These are phyloP conservation scores for Tetracladium maxilliforme DNA, from an alignment of 2,329 filamentous ascomycete species.

Conservation along the genomic window DNA sequence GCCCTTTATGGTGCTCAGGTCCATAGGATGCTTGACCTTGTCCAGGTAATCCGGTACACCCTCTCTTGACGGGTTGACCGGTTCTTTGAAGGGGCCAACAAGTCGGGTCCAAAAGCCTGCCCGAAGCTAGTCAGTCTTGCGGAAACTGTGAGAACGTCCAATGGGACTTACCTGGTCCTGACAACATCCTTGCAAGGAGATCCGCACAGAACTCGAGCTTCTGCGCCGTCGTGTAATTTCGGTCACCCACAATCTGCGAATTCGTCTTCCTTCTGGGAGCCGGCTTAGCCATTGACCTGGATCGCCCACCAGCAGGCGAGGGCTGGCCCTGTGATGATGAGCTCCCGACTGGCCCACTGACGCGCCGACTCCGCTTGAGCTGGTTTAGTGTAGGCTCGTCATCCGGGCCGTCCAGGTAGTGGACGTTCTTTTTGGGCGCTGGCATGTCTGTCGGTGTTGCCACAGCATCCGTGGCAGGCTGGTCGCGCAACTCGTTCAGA, in stretches of 20 bases:
- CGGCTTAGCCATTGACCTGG: conserved; percentile 8
- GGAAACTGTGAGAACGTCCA: not conserved
- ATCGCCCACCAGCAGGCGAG: conserved; percentile 6
- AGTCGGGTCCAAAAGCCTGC: conserved; percentile 52
- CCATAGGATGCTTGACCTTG: conserved; percentile 47
- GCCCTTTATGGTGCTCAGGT: conserved; percentile 41
- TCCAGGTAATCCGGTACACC: conserved; percentile 46
- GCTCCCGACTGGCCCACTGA: too few relatives aligned
- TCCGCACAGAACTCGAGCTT: conserved; percentile 45
- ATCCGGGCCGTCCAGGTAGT: conserved; percentile 28
- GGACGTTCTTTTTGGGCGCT: conserved; percentile 27
- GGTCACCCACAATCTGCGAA: conserved; percentile 7
- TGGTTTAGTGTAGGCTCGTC: conserved; percentile 15
- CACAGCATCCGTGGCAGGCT: conserved; percentile 7
- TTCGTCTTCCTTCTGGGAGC: conserved; percentile 8
- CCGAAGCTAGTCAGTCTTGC: not conserved
- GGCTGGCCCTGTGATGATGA: conserved; percentile 7
- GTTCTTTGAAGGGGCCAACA: conserved; percentile 44
- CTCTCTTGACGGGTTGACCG: conserved; percentile 39
- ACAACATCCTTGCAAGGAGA: conserved; percentile 43
- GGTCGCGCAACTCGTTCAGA: conserved; percentile 36
- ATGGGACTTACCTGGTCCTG: conserved; percentile 34
- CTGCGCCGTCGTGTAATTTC: conserved; percentile 11
- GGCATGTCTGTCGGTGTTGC: conserved; percentile 6
- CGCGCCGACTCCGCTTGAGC: conserved; percentile 6